phyloP scores from a whole-genome alignment of 495 filamentous ascomycete species.

The Neurospora sp. region DNA sequence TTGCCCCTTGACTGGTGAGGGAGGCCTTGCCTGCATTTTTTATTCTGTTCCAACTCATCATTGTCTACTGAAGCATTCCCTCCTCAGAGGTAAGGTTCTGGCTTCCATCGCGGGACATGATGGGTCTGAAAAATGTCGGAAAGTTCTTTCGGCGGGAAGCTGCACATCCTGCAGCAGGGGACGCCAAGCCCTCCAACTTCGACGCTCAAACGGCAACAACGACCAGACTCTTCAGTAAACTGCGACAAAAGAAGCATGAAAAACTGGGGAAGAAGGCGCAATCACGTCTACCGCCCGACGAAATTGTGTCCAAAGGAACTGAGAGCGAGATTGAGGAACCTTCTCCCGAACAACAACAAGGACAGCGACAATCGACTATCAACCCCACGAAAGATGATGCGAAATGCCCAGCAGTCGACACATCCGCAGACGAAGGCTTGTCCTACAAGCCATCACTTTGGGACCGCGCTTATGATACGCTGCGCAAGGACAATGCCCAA shows the following conservation, averaged over 20 bases:
- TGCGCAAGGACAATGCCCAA: constrained; percentile 1
- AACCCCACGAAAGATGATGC: neutral
- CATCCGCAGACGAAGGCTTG: neutral
- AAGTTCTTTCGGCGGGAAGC: neutral
- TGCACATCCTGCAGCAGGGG: neutral
- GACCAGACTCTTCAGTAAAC: neutral
- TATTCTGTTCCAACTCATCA: neutral
- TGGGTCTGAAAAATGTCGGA: neutral
- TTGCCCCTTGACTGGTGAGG: neutral
- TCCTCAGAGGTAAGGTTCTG: neutral
- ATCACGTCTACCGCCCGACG: neutral
- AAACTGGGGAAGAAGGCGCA: neutral
- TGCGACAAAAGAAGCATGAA: neutral
- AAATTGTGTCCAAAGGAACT: neutral
- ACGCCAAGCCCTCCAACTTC: neutral
- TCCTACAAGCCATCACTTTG: constrained; percentile 6
- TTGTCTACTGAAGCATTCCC: neutral
- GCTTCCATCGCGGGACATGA: neutral
- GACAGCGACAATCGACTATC: neutral
- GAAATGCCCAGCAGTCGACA: neutral
- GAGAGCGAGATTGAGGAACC: neutral
- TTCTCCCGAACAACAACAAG: neutral
- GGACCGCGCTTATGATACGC: constrained; percentile 13
- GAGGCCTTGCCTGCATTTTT: neutral
- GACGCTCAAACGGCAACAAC: neutral